Evolutionary conservation across 352 stramenopile species (phyloP), one percentile per base, ranked within the genome.

Genomic region (Phytophthora rubi): DNA sequence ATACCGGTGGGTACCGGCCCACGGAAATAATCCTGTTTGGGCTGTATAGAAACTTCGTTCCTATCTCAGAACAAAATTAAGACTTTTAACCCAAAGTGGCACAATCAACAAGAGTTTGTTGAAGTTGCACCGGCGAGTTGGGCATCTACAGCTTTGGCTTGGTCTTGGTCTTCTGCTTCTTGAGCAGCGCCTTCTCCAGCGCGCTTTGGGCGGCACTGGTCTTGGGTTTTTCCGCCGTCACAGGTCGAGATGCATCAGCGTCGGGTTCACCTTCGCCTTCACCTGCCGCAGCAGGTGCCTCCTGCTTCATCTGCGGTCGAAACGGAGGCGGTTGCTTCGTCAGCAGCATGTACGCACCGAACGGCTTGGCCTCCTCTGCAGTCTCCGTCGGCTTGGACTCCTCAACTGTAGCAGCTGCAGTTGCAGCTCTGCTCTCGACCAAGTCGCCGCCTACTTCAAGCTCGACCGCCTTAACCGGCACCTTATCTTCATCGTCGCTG

Each of bases 301-400:
- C 7, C 33, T 6, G 21, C 13, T 56, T 54, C 45, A 6, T 54
- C 45, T n/a, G 57, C 28, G 33, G 12, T 3, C 45, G 54, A 30
- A 73, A 16, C 23, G 53, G 70, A 16, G 69, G 70, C 26, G 63
- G 0, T 21, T 76, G 63, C 64, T 76, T 76, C 13, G 64, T 70
- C 47, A 76, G 59, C 53, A 76, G 44, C 64, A 76, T 47, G 48
- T 76, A 76, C 2, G 70, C 58, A 21, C 70, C 70, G 23, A 76
- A 76, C 0, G 59, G 64, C 42, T 70, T 61, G 30, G 53, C 55
- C 21, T 76, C 70, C 28, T 63, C 47, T 0, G 51, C 18, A 18
- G 61, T 42, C 3, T 44, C 37, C 37, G 37, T 6, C 6, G 53
- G 10, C 35, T 71, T 56, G 18, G 55, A 1, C 37, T 53, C 45